These are phyloP conservation scores for Sclerotinia trifoliorum DNA, from an alignment of 2,329 filamentous ascomycete genomes.

Conservation along the genomic window DNA sequence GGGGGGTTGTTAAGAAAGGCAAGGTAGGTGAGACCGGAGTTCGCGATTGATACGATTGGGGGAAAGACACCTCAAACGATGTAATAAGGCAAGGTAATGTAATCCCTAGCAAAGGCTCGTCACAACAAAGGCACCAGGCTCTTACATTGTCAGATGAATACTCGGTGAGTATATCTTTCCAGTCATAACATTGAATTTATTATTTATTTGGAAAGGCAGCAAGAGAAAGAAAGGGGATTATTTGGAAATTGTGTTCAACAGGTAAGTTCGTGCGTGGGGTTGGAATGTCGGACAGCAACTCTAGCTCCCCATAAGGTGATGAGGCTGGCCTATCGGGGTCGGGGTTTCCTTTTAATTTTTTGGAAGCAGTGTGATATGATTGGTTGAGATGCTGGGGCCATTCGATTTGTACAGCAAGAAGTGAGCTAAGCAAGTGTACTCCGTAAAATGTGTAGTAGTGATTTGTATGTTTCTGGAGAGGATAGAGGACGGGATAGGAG, in stretches of 20 bases:
- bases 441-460: not conserved
- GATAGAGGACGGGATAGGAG: not conserved
- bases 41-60: conserved; percentile 24
- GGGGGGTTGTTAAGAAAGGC: not conserved
- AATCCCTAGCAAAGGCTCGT: conserved; percentile 15
- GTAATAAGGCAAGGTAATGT: conserved; percentile 21
- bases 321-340: conserved; percentile 16
- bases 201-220: not conserved
- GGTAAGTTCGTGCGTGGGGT: conserved; percentile 21
- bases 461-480: not conserved
- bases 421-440: not conserved
- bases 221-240: conserved; percentile 14
- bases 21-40: conserved; percentile 18
- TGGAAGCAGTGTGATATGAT: not conserved
- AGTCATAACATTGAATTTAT: not conserved
- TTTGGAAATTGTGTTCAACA: conserved; percentile 11
- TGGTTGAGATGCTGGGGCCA: not conserved
- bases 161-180: not conserved
- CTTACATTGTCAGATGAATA: conserved; percentile 34
- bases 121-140: conserved; percentile 34
- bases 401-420: conserved; percentile 16
- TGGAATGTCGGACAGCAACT: conserved; percentile 17
- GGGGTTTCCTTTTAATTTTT: not conserved
- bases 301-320: conserved; percentile 14
- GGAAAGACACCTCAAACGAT: conserved; percentile 14